Base-by-base conservation (phyloP, 2,329 filamentous ascomycete species). In the Trichoderma gracile region DNA sequence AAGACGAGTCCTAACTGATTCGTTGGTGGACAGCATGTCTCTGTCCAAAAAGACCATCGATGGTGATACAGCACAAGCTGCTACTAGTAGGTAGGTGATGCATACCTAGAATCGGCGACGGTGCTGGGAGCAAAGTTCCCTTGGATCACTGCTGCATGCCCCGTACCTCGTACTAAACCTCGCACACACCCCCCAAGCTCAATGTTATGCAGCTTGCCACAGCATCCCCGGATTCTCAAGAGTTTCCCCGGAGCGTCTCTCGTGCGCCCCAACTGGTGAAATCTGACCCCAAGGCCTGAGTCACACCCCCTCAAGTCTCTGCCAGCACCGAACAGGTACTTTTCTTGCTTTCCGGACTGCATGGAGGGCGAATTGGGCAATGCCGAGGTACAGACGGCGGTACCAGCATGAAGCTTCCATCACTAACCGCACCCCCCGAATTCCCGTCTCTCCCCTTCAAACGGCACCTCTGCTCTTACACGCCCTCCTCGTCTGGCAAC, bases 221-320 rank as follows among this genome's bases (percentile, higher is more conserved):
- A 64, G n/a, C 47, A 57, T 56, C 62, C 62, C 62, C 62, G 62
- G 62, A 64, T 64, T 64, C 54, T 40, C 43, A 45, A 27, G 46
- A 50, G 46, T 43, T 64, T 64, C 61, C 62, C 62, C 45, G 53
- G 54, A 33, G 45, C 53, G 33, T 47, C 60, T 63, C 21, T 43
- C 25, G 58, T 25, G 49, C 40, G 38, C 49, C 49, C 45, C 30
- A 27, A 59, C 49, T 42, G 56, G 30, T 49, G 17, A 46, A 19
- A 46, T 45, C 50, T 30, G 49, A 21, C 58, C 40, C 49, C 42
- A 38, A 27, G 15, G 14, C 27, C 40, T 23, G 42, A 55, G 50
- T 55, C 49, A 49, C 40, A 40, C 56, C 17, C 45, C 57, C 15
- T 30, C 3, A 38, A 50, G 45, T 19, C 45, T 25, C 46, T 49